Base-by-base conservation (phyloP, 805 yeast species). In the Saccharomycopsis lassenensis region DNA sequence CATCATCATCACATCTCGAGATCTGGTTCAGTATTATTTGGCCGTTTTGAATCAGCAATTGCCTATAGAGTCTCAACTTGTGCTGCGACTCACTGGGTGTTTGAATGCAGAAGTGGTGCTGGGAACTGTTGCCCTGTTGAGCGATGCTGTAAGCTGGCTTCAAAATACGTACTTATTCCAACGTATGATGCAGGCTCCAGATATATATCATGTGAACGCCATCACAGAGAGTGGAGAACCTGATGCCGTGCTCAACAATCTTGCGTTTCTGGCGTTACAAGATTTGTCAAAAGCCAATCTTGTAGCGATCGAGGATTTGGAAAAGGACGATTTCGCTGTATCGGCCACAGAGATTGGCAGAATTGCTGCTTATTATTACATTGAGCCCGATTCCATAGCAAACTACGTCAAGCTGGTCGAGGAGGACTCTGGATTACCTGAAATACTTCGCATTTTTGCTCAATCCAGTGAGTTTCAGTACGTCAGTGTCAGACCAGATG, bases 11-110 rank as follows among this genome's bases (percentile, higher is more conserved):
- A 91, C 97, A 0, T 69, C 87, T 0, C 91, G 83, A 40, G 75
- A 77, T 15, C 94, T 86, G 48, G 67, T 89, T 12, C 89, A 83
- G 46, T 87, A 85, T 52, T 89, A 86, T 51, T 64, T 91, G 49
- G 94, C 95, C 0, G 69, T 89, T n/a, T 62, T 86, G 45, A 87
- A 86, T 52, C 93, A 86, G 46, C 94, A 86, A 50, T 59, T 89
- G 11, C 95, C 96, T 0, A 89, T 89, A 36, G 96, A 89, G 56
- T 83, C 95, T 2, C 94, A 85, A 52, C 55, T 89, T 39, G 69
- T 83, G 61, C 57, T 77, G 12, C 72, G 66, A 43, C 50, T 89
- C 17, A 75, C 79, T 0, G 95, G 87, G 54, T 69, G 61, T 39
- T 46, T 89, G 29, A 89, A 89, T 58, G 96, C 97, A 0, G 97